Conservation (phyloP, 2,329 filamentous ascomycete genomes). For the Penicillium sp. region DNA sequence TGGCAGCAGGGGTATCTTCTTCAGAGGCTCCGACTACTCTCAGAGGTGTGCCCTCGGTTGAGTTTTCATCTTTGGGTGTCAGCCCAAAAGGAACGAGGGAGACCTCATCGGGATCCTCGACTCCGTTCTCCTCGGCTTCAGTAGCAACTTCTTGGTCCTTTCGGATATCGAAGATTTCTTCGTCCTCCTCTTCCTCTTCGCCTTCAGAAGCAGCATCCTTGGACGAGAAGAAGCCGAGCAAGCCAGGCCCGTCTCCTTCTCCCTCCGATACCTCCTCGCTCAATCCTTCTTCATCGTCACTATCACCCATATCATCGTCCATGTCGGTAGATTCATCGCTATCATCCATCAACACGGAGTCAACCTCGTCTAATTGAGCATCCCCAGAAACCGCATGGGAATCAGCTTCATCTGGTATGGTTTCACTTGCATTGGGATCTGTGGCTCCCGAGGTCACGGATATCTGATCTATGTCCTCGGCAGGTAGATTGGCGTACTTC, state of each 20-base stretch:
- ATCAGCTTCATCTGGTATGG: conserved; percentile 19
- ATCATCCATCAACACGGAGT: conserved; percentile 44
- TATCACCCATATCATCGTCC: conserved; percentile 48
- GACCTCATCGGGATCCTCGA: conserved; percentile 35
- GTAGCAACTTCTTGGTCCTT: conserved; percentile 26
- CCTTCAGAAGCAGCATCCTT: conserved; percentile 37
- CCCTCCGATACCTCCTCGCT: conserved; percentile 47
- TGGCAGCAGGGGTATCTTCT: conserved; percentile 8
- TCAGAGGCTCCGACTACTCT: conserved; percentile 19
- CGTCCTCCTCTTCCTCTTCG: conserved; percentile 30
- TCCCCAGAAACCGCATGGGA: conserved; percentile 23
- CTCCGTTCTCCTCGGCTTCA: conserved; percentile 25
- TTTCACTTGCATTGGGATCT: conserved; percentile 18
- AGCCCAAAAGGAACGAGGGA: conserved; percentile 32
- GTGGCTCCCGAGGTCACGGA: conserved; percentile 24
- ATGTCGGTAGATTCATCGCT: conserved; percentile 47
- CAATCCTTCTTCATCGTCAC: conserved; percentile 46
- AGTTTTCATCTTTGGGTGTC: conserved; percentile 13
- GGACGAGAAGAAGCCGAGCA: conserved; percentile 48
- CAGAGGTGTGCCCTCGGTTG: conserved; percentile 29
- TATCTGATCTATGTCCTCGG: conserved; percentile 22
- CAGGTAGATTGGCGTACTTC: conserved; percentile 45
- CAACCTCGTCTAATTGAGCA: conserved; percentile 42
- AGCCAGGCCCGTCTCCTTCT: conserved; percentile 36
- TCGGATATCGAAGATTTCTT: conserved; percentile 23